phyloP scores from a whole-genome alignment of 768 basidiomycete genomes.

The Xerocomellus intermedius region DNA sequence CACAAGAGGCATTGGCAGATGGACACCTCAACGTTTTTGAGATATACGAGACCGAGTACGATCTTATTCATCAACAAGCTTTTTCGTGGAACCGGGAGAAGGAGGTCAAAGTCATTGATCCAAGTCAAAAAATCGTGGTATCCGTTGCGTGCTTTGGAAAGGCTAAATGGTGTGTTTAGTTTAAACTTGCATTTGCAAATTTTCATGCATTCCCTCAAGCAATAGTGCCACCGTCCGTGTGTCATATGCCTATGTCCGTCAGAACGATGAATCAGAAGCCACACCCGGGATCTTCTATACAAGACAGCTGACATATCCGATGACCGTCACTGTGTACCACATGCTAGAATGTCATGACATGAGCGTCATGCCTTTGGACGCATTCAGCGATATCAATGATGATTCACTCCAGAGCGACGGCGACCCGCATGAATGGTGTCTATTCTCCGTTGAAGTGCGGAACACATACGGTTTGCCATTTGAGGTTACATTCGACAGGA shows the following conservation, averaged over 20 bases:
- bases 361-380: constrained; percentile 68
- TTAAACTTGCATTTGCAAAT: not conserved
- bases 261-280: constrained; percentile 32
- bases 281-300: constrained; percentile 68
- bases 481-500: constrained; percentile 74
- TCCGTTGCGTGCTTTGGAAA: constrained; percentile 83
- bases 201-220: constrained; percentile 39
- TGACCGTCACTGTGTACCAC: constrained; percentile 92
- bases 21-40: constrained; percentile 81
- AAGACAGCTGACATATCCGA: constrained; percentile 83
- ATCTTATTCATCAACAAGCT: constrained; percentile 71
- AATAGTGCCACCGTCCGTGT: constrained; percentile 76
- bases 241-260: constrained; percentile 74
- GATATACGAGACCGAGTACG: constrained; percentile 87
- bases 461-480: constrained; percentile 93
- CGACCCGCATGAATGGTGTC: constrained; percentile 70
- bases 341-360: constrained; percentile 87
- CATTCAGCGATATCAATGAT: constrained; percentile 21
- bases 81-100: constrained; percentile 65
- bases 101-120: constrained; percentile 51
- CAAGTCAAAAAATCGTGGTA: constrained; percentile 69
- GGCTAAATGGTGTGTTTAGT: constrained; percentile 74
- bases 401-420: constrained; percentile 38
- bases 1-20: constrained; percentile 75
- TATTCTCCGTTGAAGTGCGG: constrained; percentile 86